Evolutionary conservation across 768 basidiomycete genomes (phyloP).

Genomic region (Boletus edulis): DNA sequence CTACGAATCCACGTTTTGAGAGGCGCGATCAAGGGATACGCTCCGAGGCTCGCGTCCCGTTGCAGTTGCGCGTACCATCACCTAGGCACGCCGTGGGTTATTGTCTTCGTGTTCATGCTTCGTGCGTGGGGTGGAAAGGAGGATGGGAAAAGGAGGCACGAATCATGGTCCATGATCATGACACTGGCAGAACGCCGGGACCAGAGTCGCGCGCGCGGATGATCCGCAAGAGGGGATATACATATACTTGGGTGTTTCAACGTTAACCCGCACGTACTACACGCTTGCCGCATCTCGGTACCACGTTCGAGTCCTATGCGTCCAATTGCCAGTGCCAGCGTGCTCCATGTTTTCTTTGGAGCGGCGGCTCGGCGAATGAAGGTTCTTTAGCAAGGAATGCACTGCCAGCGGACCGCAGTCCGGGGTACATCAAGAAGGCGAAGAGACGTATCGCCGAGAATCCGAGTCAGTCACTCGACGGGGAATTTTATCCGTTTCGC

Average conservation of each 20-base stretch:
- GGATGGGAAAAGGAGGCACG: no score
- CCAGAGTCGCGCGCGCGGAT: slow-evolving; percentile 6
- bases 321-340: neutral
- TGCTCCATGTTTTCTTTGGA: neutral
- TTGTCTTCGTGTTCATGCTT: no score
- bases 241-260: neutral
- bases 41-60: no score
- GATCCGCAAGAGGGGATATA: slow-evolving; percentile 2
- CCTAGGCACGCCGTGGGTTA: no score
- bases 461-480: neutral
- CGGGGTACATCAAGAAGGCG: neutral
- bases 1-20: neutral
- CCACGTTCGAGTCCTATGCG: no score
- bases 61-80: no score
- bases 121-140: neutral
- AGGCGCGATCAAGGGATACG: neutral
- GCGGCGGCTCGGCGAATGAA: neutral
- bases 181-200: no score
- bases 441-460: slow-evolving; percentile 4
- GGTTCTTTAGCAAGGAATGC: no score
- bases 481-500: neutral
- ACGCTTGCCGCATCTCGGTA: neutral
- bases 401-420: no score
- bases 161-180: no score
- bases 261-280: no score